Base-by-base conservation (phyloP, 768 basidiomycete genomes). In the Trametes maxima region DNA sequence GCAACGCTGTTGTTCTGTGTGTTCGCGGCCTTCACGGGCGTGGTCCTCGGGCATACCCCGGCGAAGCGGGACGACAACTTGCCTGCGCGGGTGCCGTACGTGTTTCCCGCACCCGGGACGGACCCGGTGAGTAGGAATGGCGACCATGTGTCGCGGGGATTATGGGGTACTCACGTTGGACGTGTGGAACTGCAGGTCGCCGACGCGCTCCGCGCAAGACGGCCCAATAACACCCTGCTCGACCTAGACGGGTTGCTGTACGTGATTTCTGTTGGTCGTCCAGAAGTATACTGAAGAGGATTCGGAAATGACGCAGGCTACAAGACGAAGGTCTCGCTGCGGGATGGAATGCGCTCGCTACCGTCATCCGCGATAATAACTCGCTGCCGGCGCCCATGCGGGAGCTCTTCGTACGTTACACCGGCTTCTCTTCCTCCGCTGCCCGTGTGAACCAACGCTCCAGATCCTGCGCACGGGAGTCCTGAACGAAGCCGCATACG, bases 61-160 rank as follows among this genome's bases (percentile, higher is more conserved):
- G 28, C 24, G 24, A 58, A 44, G 36, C 60, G 77, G 25, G 77
- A 80, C 55, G 73, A 76, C 60, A 69, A 76, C 45, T 63, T 76
- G 28, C 77, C 79, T 49, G 78, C 79, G 19, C 74, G 79, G 17
- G 75, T 80, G 35, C 79, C 79, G 4, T 80, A 80, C 37, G 66
- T 79, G 7, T 76, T 79, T 54, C 79, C 79, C 2, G 51, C 72
- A 4, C 77, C 78, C 0, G 69, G 69, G 4, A 59, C 64, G 5
- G 52, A 67, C 46, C 36, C 60, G 48, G 68, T 69, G n/a, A 45
- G 68, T 47, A 16, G 33, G 5, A 16, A 10, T 40, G 13, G 0
- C 13, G 19, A 3, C 28, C 8, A 8, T 33, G 28, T 33, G 8
- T 33, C 8, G 8, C 28, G 28, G 35, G 11, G n/a, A 10, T 12